phyloP scores from a whole-genome alignment of 805 yeast species.

The Kluyveromyces nonfermentans region DNA sequence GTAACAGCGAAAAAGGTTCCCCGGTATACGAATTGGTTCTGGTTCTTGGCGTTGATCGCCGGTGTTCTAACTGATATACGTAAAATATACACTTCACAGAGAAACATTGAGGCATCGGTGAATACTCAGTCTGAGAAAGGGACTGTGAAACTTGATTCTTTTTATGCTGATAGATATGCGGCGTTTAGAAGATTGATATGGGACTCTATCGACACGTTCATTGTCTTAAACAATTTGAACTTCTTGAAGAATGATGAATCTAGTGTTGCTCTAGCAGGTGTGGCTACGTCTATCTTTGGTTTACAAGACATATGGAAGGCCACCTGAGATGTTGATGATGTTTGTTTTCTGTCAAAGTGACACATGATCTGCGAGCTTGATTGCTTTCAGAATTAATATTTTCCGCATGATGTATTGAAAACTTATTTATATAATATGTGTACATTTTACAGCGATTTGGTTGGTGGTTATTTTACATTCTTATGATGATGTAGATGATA shows the following conservation, averaged over 20 bases:
- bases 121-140: conserved; percentile 31
- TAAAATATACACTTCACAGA: conserved; percentile 37
- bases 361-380: no score
- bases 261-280: conserved; percentile 74
- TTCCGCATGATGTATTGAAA: background rate
- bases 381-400: no score
- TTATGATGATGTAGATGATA: no score
- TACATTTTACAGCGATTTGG: background rate
- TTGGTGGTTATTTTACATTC: no score
- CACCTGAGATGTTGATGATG: no score
- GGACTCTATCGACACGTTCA: conserved; percentile 66
- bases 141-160: conserved; percentile 20
- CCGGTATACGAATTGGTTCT: conserved; percentile 55
- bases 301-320: conserved; percentile 60
- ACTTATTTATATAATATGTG: background rate
- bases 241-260: conserved; percentile 63
- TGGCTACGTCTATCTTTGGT: conserved; percentile 71
- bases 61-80: conserved; percentile 53
- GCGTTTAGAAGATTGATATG: conserved; percentile 60
- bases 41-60: conserved; percentile 64
- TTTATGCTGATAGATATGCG: conserved; percentile 36
- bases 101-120: conserved; percentile 21
- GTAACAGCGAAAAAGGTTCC: conserved; percentile 42
- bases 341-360: no score
- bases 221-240: conserved; percentile 63